Percentiles rank a stretch among this genome's conserved stretches.
phyloP scores from a whole-genome alignment of 331 rosid genomes.

The Spiraea crenata region DNA sequence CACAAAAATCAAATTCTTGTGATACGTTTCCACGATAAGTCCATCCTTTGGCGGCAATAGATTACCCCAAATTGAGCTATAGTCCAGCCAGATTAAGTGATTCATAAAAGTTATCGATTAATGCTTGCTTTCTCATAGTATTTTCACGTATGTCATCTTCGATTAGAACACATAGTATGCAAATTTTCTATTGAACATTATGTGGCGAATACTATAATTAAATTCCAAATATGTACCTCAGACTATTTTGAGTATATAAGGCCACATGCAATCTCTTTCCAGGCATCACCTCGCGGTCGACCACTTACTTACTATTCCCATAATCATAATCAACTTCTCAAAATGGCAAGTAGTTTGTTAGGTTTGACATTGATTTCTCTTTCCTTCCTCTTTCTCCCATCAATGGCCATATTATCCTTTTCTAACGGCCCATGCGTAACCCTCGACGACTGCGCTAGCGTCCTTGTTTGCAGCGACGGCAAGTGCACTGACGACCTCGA shows the following conservation, averaged over 20 bases:
- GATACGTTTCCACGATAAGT: too few species aligned
- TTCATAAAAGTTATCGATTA: too few species aligned
- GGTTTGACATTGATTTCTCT: slow-evolving; percentile 10
- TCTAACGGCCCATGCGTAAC: slow-evolving; percentile 40
- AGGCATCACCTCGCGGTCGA: too few species aligned
- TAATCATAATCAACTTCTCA: too few species aligned
- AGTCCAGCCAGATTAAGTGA: too few species aligned
- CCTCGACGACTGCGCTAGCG: slow-evolving; percentile 36
- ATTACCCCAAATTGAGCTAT: too few species aligned
- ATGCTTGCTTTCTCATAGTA: not conserved
- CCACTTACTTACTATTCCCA: too few species aligned
- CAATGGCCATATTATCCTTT: slow-evolving; percentile 33
- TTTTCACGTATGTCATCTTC: not conserved
- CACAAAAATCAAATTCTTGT: too few species aligned
- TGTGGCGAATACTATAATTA: not conserved
- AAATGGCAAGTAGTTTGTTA: slow-evolving; percentile 3
- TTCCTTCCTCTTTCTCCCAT: not conserved
- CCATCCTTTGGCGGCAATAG: too few species aligned
- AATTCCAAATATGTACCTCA: not conserved
- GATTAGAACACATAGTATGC: too few species aligned
- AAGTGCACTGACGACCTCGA: slow-evolving; percentile 50
- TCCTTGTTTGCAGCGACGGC: slow-evolving; percentile 45
- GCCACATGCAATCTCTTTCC: too few species aligned
- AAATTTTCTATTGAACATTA: not conserved
- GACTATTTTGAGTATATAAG: too few species aligned